phyloP scores from a whole-genome alignment of 2,329 filamentous ascomycete species.

The Aspergillus uvarum region DNA sequence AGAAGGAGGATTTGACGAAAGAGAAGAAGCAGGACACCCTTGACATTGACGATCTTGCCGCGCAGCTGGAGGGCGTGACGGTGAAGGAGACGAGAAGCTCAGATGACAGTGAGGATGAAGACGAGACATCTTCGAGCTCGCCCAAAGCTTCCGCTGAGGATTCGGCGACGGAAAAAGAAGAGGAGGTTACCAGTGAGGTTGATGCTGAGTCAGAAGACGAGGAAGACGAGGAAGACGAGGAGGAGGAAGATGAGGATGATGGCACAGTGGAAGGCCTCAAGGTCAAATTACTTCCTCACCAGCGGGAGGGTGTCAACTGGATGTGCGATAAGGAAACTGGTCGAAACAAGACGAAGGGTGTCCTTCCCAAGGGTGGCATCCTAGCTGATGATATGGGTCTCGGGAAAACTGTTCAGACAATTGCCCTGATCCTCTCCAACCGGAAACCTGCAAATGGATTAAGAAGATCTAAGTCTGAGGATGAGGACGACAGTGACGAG shows the following conservation, averaged over 20 bases:
- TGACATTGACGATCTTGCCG: constrained; percentile 45
- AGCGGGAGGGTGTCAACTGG: constrained; percentile 91
- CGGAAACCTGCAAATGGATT: constrained; percentile 60
- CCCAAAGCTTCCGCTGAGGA: constrained; percentile 46
- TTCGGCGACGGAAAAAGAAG: constrained; percentile 21
- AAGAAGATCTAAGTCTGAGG: constrained; percentile 45
- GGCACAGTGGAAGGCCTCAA: constrained; percentile 75
- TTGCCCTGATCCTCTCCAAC: constrained; percentile 83
- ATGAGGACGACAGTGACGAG: constrained; percentile 48
- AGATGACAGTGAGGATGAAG: constrained; percentile 40
- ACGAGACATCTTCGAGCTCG: constrained; percentile 39
- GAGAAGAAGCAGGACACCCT: constrained; percentile 26
- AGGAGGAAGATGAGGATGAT: constrained; percentile 58
- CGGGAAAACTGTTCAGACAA: constrained; percentile 93
- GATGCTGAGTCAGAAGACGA: constrained; percentile 30
- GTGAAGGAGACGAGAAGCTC: constrained; percentile 34
- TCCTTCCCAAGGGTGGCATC: constrained; percentile 86
- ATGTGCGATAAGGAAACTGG: constrained; percentile 92
- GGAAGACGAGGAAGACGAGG: constrained; percentile 38
- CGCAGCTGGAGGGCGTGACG: constrained; percentile 44
- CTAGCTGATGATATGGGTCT: constrained; percentile 94
- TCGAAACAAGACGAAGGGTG: constrained; percentile 72
- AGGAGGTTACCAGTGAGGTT: constrained; percentile 25
- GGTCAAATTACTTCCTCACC: constrained; percentile 87
- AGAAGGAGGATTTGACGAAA: constrained; percentile 20